A percentile compares a stretch with the other conserved stretches of the same genome.
These are phyloP conservation scores for Trypanosoma melophagium DNA, from an alignment of 208 protist species.

Conservation along the genomic window DNA sequence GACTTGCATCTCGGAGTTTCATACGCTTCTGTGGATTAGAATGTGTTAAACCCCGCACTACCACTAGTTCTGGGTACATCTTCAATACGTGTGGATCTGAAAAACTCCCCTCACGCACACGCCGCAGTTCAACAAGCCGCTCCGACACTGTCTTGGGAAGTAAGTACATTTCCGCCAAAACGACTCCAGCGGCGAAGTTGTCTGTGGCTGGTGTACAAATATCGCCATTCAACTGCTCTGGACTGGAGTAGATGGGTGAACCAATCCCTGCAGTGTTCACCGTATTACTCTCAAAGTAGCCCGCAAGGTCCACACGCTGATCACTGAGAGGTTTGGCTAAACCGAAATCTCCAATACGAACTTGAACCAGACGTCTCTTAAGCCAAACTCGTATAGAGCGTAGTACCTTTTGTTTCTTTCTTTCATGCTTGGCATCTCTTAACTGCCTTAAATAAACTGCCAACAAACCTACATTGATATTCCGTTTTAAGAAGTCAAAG, in stretches of 20 bases:
- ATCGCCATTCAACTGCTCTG: slow-evolving; percentile 75
- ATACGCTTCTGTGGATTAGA: slow-evolving; percentile 28
- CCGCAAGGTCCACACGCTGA: slow-evolving; percentile 37
- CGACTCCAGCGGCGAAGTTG: slow-evolving; percentile 64
- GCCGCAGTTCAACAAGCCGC: slow-evolving; percentile 52
- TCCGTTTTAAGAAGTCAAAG: slow-evolving; percentile 17
- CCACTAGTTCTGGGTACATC: slow-evolving; percentile 63
- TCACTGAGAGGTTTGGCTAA: slow-evolving; percentile 52
- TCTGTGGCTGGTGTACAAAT: slow-evolving; percentile 65
- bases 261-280: slow-evolving; percentile 79
- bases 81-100: slow-evolving; percentile 25
- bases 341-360: slow-evolving; percentile 82
- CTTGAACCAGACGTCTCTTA: slow-evolving; percentile 50
- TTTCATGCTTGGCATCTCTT: neutral
- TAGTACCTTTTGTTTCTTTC: slow-evolving; percentile 1
- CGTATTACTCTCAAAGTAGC: slow-evolving; percentile 41
- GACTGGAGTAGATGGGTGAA: slow-evolving; percentile 85
- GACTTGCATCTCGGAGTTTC: slow-evolving; percentile 22
- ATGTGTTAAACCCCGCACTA: slow-evolving; percentile 46
- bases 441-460: slow-evolving; percentile 6
- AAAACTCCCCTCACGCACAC: slow-evolving; percentile 61
- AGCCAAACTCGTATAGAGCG: slow-evolving; percentile 39
- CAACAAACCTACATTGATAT: slow-evolving; percentile 3
- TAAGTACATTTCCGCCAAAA: slow-evolving; percentile 87
- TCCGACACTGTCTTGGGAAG: slow-evolving; percentile 73